phyloP scores from a whole-genome alignment of 805 yeast genomes.

The Kodamaea sagamina region DNA sequence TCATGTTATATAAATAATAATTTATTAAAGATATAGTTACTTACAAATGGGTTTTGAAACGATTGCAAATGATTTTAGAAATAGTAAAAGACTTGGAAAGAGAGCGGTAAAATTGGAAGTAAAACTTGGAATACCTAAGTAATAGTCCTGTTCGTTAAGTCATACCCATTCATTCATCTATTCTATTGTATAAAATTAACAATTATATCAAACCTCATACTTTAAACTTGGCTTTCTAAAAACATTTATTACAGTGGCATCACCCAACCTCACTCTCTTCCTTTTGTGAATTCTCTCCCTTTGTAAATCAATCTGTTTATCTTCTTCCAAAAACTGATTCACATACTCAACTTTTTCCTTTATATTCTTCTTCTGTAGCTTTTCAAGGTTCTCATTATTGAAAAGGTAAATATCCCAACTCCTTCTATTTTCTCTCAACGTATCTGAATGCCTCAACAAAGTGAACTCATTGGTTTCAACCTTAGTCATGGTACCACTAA shows the following conservation, averaged over 20 bases:
- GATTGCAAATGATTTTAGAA: too few relatives aligned
- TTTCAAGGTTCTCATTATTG: constrained; percentile 31
- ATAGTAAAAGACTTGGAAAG: too few relatives aligned
- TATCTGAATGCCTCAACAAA: constrained; percentile 26
- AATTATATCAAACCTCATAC: too few relatives aligned
- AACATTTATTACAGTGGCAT: not conserved
- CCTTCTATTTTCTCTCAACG: constrained; percentile 9
- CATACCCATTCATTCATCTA: too few relatives aligned
- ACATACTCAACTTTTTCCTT: constrained; percentile 5
- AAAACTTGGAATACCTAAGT: too few relatives aligned
- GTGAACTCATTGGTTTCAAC: constrained; percentile 21
- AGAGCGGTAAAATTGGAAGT: too few relatives aligned
- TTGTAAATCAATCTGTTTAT: not conserved
- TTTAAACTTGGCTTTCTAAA: too few relatives aligned
- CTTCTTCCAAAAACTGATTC: constrained; percentile 9
- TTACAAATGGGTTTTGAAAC: too few relatives aligned
- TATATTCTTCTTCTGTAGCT: constrained; percentile 12
- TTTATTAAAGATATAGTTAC: too few relatives aligned
- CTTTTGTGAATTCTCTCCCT: not conserved
- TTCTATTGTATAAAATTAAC: too few relatives aligned
- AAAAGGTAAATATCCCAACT: constrained; percentile 34
- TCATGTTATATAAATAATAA: constrained; percentile 39
- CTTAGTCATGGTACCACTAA: not conserved
- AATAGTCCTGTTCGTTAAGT: too few relatives aligned
- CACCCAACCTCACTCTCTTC: constrained; percentile 10